Evolutionary conservation across 2,329 filamentous ascomycete genomes (phyloP).

Genomic region (Sordariomycetes sp.): DNA sequence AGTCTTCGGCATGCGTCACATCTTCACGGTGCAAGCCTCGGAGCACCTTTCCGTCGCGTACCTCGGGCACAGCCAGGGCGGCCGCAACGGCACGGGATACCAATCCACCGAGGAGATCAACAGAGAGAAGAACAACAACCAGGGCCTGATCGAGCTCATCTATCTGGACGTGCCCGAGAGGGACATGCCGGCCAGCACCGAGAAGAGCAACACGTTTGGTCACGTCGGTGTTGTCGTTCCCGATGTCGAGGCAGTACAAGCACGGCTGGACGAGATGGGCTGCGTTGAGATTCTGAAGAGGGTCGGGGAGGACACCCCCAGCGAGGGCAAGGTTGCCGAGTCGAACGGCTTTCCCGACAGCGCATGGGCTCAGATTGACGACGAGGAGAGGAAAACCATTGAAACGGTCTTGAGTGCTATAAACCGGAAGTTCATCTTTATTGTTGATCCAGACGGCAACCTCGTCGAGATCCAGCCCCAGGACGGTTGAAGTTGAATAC

Average conservation of each 20-base stretch:
- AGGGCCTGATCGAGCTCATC: constrained; percentile 21
- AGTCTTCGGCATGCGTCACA: constrained; percentile 22
- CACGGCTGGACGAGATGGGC: constrained; percentile 10
- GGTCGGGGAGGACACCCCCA: constrained; percentile 9
- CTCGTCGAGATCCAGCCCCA: constrained; percentile 14
- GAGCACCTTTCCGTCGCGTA: constrained; percentile 21
- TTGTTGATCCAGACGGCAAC: constrained; percentile 15
- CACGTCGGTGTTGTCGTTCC: constrained; percentile 26
- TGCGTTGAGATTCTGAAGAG: constrained; percentile 17
- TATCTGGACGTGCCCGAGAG: constrained; percentile 13
- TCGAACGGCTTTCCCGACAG: constrained; percentile 7
- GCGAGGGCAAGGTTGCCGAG: constrained; percentile 6
- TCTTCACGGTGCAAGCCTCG: constrained; percentile 20
- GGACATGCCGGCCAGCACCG: constrained; percentile 10
- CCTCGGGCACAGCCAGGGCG: constrained; percentile 23
- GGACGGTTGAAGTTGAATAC: no score
- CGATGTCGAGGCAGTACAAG: constrained; percentile 17
- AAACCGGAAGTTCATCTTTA: constrained; percentile 10
- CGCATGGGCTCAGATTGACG: constrained; percentile 6
- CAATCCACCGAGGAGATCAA: constrained; percentile 21
- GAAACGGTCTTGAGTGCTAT: constrained; percentile 5
- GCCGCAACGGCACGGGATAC: constrained; percentile 25
- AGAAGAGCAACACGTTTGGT: constrained; percentile 18
- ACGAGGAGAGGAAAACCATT: constrained; percentile 5
- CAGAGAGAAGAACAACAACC: constrained; percentile 22